phyloP scores from a whole-genome alignment of 345 rosid species.

The Punica granatum region DNA sequence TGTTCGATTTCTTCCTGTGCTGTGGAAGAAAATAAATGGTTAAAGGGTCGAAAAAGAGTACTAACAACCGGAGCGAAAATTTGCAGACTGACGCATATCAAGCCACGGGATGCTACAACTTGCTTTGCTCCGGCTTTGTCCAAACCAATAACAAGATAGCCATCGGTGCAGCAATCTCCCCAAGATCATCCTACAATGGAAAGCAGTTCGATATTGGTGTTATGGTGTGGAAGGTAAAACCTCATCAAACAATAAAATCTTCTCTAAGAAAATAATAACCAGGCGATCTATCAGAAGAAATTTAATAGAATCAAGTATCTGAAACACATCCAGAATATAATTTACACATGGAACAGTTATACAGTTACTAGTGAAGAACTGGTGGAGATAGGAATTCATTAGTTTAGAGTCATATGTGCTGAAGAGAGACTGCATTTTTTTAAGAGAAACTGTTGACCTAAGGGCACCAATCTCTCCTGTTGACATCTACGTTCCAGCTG shows the following conservation, averaged over 20 bases:
- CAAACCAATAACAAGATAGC: constrained; percentile 90
- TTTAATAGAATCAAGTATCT: background rate
- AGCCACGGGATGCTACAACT: constrained; percentile 97
- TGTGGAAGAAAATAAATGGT: background rate
- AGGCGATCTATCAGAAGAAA: background rate
- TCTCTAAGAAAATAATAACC: background rate
- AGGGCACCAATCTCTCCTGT: background rate
- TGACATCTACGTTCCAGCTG: constrained; percentile 13
- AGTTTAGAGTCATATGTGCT: constrained; percentile 10
- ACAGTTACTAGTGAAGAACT: background rate
- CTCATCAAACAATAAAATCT: background rate
- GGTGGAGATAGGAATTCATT: background rate
- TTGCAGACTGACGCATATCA: constrained; percentile 95
- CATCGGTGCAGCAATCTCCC: constrained; percentile 97
- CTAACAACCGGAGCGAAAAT: background rate
- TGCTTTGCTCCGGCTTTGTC: constrained; percentile 95
- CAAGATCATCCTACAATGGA: constrained; percentile 73
- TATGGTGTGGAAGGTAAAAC: constrained; percentile 91
- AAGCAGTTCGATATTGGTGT: constrained; percentile 87
- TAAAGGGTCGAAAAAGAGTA: background rate
- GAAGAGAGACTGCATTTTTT: background rate
- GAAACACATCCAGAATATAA: background rate
- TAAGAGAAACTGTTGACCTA: constrained; percentile 13
- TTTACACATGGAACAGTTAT: background rate
- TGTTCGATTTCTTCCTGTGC: background rate